Percentiles rank a stretch among this genome's conserved stretches.
Conservation (phyloP, 2,329 filamentous ascomycete species). For the Pseudofabraea citricarpa region DNA sequence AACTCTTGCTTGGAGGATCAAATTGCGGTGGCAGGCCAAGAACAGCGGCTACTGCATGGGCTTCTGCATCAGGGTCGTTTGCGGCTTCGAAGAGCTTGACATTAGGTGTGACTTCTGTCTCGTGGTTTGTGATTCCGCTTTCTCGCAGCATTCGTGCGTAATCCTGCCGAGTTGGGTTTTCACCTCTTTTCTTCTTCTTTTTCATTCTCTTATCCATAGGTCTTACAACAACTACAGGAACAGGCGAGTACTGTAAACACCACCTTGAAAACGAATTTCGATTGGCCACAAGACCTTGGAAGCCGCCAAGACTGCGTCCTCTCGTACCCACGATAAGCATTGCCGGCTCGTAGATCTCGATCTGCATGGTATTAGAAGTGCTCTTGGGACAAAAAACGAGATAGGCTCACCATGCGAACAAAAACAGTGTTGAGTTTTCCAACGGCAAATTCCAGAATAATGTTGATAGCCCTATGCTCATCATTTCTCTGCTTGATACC, state of each 20-base stretch:
- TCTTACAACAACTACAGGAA: constrained; percentile 70
- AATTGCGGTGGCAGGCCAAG: constrained; percentile 58
- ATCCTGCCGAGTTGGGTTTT: constrained; percentile 56
- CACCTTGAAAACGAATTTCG: constrained; percentile 63
- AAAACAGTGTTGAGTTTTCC: constrained; percentile 70
- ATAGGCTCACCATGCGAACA: constrained; percentile 60
- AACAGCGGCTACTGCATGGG: constrained; percentile 58
- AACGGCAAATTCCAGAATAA: constrained; percentile 67
- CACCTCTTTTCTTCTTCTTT: constrained; percentile 64
- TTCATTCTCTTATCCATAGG: constrained; percentile 66
- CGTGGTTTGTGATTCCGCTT: constrained; percentile 35
- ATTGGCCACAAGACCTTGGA: constrained; percentile 64
- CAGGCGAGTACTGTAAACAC: constrained; percentile 68
- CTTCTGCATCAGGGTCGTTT: constrained; percentile 51
- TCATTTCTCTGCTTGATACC: constrained; percentile 65
- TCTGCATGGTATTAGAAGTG: constrained; percentile 36
- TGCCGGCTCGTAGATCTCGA: constrained; percentile 68
- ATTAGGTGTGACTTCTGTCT: constrained; percentile 21
- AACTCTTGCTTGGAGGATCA: constrained; percentile 58
- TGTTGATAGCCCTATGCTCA: constrained; percentile 65
- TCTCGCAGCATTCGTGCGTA: constrained; percentile 64
- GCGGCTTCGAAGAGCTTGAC: constrained; percentile 19
- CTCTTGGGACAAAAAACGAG: constrained; percentile 6
- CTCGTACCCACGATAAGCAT: constrained; percentile 69
- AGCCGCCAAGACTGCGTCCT: constrained; percentile 63